Percentiles rank a stretch among this genome's conserved stretches.
phyloP scores from a whole-genome alignment of 495 filamentous ascomycete genomes.

The Xylaria sp. region DNA sequence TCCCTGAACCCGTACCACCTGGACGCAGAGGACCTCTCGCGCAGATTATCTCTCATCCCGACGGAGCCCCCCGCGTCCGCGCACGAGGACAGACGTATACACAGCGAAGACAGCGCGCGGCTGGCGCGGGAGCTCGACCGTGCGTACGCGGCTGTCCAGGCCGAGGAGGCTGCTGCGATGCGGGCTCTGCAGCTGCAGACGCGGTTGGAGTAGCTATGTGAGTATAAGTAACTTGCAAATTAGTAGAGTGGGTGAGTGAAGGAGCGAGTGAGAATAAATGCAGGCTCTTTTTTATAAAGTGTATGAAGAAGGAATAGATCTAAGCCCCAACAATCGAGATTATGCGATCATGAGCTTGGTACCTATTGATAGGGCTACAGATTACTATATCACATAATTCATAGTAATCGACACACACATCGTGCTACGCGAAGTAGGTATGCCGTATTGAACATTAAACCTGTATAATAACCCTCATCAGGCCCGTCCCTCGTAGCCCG shows the following conservation, averaged over 20 bases:
- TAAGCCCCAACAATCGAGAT: no score
- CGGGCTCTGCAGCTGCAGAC: not conserved
- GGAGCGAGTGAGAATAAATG: no score
- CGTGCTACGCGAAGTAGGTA: not conserved
- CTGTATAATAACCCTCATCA: not conserved
- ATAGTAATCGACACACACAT: not conserved
- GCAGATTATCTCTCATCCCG: not conserved
- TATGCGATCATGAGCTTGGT: no score
- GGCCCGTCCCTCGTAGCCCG: not conserved
- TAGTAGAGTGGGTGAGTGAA: no score
- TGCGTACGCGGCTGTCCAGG: not conserved
- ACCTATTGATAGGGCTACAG: no score
- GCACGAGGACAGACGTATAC: not conserved
- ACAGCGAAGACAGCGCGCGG: not conserved
- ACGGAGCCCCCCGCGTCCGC: not conserved
- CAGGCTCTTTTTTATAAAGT: no score
- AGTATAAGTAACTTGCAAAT: no score
- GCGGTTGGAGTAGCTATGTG: no score
- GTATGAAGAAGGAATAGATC: no score
- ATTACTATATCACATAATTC: no score
- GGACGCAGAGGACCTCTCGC: not conserved
- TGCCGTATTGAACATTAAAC: not conserved
- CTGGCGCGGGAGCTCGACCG: not conserved
- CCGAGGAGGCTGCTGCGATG: conserved; percentile 8
- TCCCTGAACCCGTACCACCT: conserved; percentile 18